phyloP scores from a whole-genome alignment of 2,329 filamentous ascomycete genomes.

The Colletotrichum camelliae region DNA sequence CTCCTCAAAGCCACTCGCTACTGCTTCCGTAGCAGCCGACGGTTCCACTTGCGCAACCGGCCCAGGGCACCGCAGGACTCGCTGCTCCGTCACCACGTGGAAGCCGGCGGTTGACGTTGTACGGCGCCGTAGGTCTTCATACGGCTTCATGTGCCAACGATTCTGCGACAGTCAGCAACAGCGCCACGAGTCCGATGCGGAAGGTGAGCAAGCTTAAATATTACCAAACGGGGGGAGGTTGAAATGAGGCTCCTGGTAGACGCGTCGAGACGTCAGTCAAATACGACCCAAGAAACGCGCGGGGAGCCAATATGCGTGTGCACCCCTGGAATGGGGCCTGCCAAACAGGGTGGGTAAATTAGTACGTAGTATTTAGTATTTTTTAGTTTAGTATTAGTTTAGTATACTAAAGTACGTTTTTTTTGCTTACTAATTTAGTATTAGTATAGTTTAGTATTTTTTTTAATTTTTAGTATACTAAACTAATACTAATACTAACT shows the following conservation, averaged over 20 bases:
- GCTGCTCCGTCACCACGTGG: not conserved
- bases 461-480: too few relatives aligned
- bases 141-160: not conserved
- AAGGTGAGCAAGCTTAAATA: not conserved
- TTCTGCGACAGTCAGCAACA: not conserved
- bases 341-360: too few relatives aligned
- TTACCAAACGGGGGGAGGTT: not conserved
- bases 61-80: not conserved
- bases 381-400: too few relatives aligned
- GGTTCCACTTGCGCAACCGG: not conserved
- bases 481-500: too few relatives aligned
- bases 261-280: not conserved
- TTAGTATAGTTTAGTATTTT: too few relatives aligned
- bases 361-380: too few relatives aligned
- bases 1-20: not conserved
- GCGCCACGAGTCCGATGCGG: not conserved
- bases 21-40: not conserved
- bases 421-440: too few relatives aligned
- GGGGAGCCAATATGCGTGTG: not conserved
- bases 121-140: not conserved
- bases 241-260: slow-evolving; percentile 10
- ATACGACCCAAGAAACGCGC: not conserved
- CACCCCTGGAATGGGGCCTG: slow-evolving; percentile 3
- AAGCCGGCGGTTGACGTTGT: not conserved
- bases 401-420: too few relatives aligned